Base-by-base conservation (phyloP, 2,329 filamentous ascomycete genomes). In the Colletotrichum tropicale region DNA sequence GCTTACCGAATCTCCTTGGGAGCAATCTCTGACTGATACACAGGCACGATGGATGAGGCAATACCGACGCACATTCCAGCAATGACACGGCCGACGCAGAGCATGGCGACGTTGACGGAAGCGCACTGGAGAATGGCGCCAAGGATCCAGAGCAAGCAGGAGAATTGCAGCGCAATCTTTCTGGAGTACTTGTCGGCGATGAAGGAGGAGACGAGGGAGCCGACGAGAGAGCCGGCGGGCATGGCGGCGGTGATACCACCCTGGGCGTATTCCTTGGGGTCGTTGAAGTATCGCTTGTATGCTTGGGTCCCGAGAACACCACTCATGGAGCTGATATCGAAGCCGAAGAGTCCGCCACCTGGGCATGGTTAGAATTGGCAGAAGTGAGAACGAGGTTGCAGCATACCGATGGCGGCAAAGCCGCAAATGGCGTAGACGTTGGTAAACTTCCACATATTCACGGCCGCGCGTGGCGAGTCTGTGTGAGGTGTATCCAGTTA, bases 261-360 rank as follows among this genome's bases (percentile, higher is more conserved):
- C 83, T 95, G 93, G 1, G 89, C 86, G 78, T 90, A 88, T 1
- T 87, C 89, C 21, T 82, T 81, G 4, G 89, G 89, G 70, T 94
- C 89, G 79, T 91, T 87, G 85, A 95, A 95, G 83, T 94, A 95
- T 80, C 90, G 91, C 79, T 91, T 92, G 83, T 96, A 96, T 62
- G 92, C 90, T 72, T 91, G 84, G 0, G 92, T 94, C 34, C 91
- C 92, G 48, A 95, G 87, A 28, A 92, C 91, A 61, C 90, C 91
- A 48, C 91, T 92, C 93, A 95, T 95, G 58, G 92, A 94, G 71
- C 90, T 91, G 80, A 96, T 95, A 84, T 96, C 94, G 82, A 96
- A 96, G 79, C 94, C 94, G 80, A 96, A 95, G 30, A 95, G 87
- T 28, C 90, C 91, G 82, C 93, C 93, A 78, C 93, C 93, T 86